Conservation (phyloP, 1,284 basidiomycete genomes). For the Puccinia coronata region DNA sequence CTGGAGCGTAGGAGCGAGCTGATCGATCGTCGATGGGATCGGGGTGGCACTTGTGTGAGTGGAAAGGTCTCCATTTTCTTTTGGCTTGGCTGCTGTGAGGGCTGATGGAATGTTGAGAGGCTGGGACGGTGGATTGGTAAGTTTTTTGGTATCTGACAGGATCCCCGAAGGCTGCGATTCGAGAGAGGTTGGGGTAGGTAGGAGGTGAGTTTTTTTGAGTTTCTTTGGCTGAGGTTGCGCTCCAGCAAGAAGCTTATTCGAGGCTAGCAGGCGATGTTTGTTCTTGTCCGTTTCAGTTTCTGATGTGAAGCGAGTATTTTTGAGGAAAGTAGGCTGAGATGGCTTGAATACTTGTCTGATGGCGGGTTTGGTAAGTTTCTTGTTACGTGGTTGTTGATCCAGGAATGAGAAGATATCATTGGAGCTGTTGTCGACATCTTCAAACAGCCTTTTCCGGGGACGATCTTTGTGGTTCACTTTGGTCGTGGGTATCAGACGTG, state of each 20-base stretch:
- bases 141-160: background rate
- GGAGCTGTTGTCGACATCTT: constrained; percentile 37
- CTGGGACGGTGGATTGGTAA: background rate
- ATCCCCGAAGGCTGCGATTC: background rate
- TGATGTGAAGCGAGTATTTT: background rate
- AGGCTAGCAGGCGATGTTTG: constrained; percentile 17
- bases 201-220: constrained; percentile 1
- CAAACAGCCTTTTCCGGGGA: constrained; percentile 30
- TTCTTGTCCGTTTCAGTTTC: background rate
- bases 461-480: background rate
- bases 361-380: background rate
- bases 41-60: background rate
- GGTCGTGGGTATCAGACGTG: background rate
- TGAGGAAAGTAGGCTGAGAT: constrained; percentile 19
- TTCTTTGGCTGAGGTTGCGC: constrained; percentile 29
- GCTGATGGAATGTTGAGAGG: background rate
- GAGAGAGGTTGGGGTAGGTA: background rate
- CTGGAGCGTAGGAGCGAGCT: background rate
- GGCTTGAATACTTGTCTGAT: constrained; percentile 35
- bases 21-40: background rate
- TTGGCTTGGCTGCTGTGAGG: background rate
- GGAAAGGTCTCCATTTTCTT: background rate
- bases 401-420: constrained; percentile 47
- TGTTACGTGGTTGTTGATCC: constrained; percentile 12
- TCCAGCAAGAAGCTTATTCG: background rate